Base-by-base conservation (phyloP, 345 rosid genomes). In the Microthlaspi erraticum region DNA sequence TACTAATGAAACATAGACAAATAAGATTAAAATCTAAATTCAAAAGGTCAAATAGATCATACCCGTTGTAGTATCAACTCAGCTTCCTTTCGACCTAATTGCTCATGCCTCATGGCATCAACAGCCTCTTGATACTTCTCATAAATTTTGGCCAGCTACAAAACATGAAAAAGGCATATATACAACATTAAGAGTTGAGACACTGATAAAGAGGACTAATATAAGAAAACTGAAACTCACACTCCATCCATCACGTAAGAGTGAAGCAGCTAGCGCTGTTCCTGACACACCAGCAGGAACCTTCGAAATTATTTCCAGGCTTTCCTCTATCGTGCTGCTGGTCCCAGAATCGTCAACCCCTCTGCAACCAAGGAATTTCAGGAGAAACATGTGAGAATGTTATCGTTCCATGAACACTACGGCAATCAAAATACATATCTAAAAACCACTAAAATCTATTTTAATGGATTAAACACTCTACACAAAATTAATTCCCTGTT, bases 211-310 rank as follows among this genome's bases (percentile, higher is more conserved):
- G 32, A 41, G 31, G 48, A 37, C 14, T 57, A 50, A 71, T 38
- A 67, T 7, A 41, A 18, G 54, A 60, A 70, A 67, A 6, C 48
- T 54, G 39, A 53, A 51, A 81, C 96, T 86, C 78, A 93, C 98
- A 84, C 98, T 93, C 98, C 98, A 93, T 50, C 98, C 98, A 76
- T 93, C 98, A 56, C 97, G 97, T 75, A 93, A 80, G 78, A 93
- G 84, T 48, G 97, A 91, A 69, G 98, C 96, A 29, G 98, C 98
- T 70, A 93, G 71, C 26, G 97, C 92, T 31, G 97, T 93, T 81
- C 96, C 98, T 44, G 97, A 93, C 65, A 93, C 90, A 78, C 96
- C 97, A 41, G 60, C 82, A 26, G 98, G 98, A 64, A 93, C 84
- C 84, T 78, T 88, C 13, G 97, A 86, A 65, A 91, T 81, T 76